Evolutionary conservation across 163 green algal genomes (phyloP).

Genomic region (Botryococcus braunii): DNA sequence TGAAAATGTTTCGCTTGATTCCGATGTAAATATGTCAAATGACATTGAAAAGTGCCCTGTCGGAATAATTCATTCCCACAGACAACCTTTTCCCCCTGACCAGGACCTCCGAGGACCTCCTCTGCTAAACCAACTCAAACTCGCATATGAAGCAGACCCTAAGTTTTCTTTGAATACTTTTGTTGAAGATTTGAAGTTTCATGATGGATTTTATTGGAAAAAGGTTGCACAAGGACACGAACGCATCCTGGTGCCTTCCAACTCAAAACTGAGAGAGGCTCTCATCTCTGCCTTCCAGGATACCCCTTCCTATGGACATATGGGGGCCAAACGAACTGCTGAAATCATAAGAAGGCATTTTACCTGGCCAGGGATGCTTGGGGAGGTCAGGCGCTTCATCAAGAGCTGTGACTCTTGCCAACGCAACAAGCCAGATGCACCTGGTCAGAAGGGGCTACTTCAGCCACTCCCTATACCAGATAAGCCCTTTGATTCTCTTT

Average conservation of each 20-base stretch:
- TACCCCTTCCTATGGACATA: conserved; percentile 11
- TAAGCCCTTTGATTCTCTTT: conserved; percentile 16
- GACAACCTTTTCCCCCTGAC: no score
- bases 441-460: conserved; percentile 8
- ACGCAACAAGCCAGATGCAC: conserved; percentile 14
- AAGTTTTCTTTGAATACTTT: not conserved
- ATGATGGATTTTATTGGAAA: conserved; percentile 11
- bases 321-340: conserved; percentile 2
- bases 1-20: no score
- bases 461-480: conserved; percentile 20
- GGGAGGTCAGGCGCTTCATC: conserved; percentile 12
- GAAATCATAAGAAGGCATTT: conserved; percentile 13
- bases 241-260: conserved; percentile 7
- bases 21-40: no score
- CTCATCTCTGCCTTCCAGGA: conserved; percentile 7
- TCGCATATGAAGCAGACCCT: no score
- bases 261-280: not conserved
- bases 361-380: conserved; percentile 38
- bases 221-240: no score
- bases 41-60: no score
- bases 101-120: no score
- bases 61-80: no score
- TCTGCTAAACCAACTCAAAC: no score
- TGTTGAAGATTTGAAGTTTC: not conserved
- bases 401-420: conserved; percentile 23